Base-by-base conservation (phyloP, 116 monocot species). In the Zostera marina region DNA sequence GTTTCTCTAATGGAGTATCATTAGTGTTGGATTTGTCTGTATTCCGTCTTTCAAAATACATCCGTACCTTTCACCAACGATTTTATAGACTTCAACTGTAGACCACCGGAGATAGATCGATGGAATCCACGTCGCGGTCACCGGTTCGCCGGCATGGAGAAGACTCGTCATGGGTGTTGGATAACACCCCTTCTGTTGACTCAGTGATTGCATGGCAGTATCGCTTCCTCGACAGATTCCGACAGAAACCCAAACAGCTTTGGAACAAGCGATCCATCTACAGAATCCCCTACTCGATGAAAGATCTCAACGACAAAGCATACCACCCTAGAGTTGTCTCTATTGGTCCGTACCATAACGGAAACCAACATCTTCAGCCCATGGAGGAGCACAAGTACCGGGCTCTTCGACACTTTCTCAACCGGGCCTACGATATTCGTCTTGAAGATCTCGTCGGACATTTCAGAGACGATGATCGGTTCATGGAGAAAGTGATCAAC, bases 331-430 rank as follows among this genome's bases (percentile, higher is more conserved):
- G 24, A 10, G 63, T 74, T 7, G 52, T 74, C 12, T 63, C 73
- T 9, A 57, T 74, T 3, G 72, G 72, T 2, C 72, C 72, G 21
- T 74, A 74, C 38, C 73, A 74, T 58, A 14, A 63, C 14, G 52
- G 62, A 42, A 44, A 58, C 41, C 15, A 26, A 14, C 16, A 44
- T 5, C 51, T 68, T 22, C 19, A 43, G 32, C 13, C 44, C 8
- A 68, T 63, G 63, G 68, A 68, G 40, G 51, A 49, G 38, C 58
- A 68, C 58, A 74, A 68, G 73, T 42, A 54, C 26, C 23, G 44
- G 3, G 68, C 57, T 8, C 12, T 49, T 16, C 2, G 19, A 3
- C 42, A 63, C 11, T 19, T 63, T n/a, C 51, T 57, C 16, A 25
- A 1, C 19, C 15, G 24, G 7, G 15, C 55, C 11, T 8, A 48